Percentiles rank a stretch among this genome's conserved stretches.
phyloP scores from a whole-genome alignment of 495 filamentous ascomycete species.

The Neurospora discreta region DNA sequence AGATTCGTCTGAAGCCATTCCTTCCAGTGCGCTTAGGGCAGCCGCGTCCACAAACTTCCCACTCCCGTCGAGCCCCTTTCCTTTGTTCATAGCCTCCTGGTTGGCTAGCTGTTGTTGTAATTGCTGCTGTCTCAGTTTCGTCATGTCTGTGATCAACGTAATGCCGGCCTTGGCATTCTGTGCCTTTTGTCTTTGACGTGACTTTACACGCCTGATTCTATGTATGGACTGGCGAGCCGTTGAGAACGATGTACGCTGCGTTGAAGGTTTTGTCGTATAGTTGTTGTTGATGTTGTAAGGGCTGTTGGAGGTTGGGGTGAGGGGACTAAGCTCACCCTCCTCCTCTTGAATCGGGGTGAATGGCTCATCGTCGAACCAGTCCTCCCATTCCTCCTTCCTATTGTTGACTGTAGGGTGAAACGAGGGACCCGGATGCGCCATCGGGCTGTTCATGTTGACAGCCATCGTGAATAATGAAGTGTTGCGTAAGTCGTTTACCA shows the following conservation, averaged over 20 bases:
- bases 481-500: not conserved
- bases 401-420: conserved; percentile 1
- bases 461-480: not conserved
- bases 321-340: conserved; percentile 17
- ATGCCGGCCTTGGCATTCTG: conserved; percentile 51
- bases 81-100: conserved; percentile 4
- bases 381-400: conserved; percentile 37
- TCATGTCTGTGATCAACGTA: conserved; percentile 53
- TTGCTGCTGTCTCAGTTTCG: conserved; percentile 24
- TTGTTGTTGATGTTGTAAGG: conserved; percentile 4
- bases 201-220: conserved; percentile 31
- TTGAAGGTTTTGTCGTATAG: conserved; percentile 2
- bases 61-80: not conserved
- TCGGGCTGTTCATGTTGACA: conserved; percentile 10
- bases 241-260: conserved; percentile 8
- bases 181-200: conserved; percentile 37
- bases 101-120: conserved; percentile 12
- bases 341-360: conserved; percentile 13
- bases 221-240: conserved; percentile 22
- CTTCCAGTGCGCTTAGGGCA: conserved; percentile 40
- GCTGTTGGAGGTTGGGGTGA: conserved; percentile 9
- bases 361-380: conserved; percentile 33
- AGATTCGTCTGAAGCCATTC: conserved; percentile 26
- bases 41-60: conserved; percentile 38
- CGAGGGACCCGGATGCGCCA: not conserved